phyloP scores from a whole-genome alignment of 441 rosid species.

The Isatis lusitanica region DNA sequence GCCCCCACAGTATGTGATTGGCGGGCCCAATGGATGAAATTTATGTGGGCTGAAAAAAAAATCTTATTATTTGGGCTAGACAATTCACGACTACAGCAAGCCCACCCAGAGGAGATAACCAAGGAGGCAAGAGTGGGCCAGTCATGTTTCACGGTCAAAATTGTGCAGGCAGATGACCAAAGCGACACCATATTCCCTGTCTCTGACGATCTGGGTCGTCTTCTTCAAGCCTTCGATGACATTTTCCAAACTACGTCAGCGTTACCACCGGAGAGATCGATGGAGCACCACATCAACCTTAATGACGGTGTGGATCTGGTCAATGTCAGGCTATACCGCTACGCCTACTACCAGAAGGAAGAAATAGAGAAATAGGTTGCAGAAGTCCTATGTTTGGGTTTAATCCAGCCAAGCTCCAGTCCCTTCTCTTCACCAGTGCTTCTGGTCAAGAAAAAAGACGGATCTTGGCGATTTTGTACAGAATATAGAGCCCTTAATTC shows the following conservation, averaged over 20 bases:
- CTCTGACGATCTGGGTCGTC: no score
- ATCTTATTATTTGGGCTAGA: no score
- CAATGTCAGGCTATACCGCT: neutral
- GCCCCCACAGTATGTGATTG: no score
- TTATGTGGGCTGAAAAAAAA: no score
- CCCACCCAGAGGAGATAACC: no score
- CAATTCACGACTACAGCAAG: no score
- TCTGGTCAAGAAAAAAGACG: neutral
- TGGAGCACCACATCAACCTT: neutral
- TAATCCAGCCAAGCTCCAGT: neutral
- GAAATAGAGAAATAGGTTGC: neutral
- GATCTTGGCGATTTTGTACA: neutral
- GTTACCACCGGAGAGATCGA: neutral
- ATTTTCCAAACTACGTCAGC: neutral
- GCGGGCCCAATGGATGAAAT: no score
- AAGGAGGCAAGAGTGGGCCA: no score
- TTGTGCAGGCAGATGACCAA: no score
- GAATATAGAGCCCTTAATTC: neutral
- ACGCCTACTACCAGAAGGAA: neutral
- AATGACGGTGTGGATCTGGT: neutral
- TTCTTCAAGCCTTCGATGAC: neutral
- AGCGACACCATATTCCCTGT: no score
- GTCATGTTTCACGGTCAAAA: no score
- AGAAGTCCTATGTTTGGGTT: fast-evolving
- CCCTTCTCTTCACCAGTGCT: neutral